Conservation (phyloP, 257 asterid genomes). For the Lantana camara region DNA sequence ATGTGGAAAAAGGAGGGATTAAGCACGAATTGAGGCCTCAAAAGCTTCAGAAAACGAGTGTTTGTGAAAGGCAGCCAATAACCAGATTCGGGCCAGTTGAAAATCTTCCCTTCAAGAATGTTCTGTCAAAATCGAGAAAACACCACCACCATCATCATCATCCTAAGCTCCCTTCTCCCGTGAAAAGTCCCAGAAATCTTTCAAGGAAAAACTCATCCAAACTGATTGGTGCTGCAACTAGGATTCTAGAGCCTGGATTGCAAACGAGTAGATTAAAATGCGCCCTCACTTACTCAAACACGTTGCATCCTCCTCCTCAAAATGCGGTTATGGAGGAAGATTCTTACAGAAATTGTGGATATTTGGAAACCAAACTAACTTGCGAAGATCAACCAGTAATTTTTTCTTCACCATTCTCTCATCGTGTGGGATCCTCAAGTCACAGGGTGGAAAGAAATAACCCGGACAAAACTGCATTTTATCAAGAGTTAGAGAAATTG, state of each 20-base stretch:
- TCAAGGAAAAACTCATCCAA: slow-evolving; percentile 65
- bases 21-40: slow-evolving; percentile 76
- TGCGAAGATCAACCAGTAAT: slow-evolving; percentile 32
- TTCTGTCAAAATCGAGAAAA: slow-evolving; percentile 63
- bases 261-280: slow-evolving; percentile 55
- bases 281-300: slow-evolving; percentile 55
- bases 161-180: slow-evolving; percentile 62
- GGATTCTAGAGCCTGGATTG: slow-evolving; percentile 87
- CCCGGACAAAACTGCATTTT: slow-evolving; percentile 33
- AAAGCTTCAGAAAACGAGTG: slow-evolving; percentile 80
- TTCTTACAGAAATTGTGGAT: slow-evolving; percentile 65
- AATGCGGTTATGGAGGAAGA: slow-evolving; percentile 34
- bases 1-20: slow-evolving; percentile 45
- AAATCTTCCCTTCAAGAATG: slow-evolving; percentile 62
- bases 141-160: slow-evolving; percentile 30
- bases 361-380: slow-evolving; percentile 27
- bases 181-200: slow-evolving; percentile 67
- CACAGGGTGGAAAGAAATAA: slow-evolving; percentile 41
- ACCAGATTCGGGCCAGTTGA: slow-evolving; percentile 57
- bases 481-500: slow-evolving; percentile 35
- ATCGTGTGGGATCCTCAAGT: slow-evolving; percentile 38
- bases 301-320: slow-evolving; percentile 27
- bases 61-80: slow-evolving; percentile 52
- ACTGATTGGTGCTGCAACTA: slow-evolving; percentile 81
- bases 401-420: slow-evolving; percentile 36